These are phyloP conservation scores for Lipomyces orientalis DNA, from an alignment of 805 yeast species.

Conservation along the genomic window DNA sequence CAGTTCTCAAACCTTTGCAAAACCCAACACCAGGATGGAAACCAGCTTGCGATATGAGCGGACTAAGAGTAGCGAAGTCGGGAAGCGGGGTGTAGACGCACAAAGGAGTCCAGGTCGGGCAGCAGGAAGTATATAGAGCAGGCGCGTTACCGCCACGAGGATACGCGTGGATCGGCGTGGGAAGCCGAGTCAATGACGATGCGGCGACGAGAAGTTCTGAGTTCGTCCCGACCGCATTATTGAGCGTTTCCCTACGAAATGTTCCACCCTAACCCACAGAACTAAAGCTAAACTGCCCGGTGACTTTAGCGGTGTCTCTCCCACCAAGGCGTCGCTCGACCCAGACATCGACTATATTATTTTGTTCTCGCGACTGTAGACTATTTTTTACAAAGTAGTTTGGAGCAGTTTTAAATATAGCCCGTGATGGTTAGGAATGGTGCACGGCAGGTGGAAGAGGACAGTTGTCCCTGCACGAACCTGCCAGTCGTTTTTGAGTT, in stretches of 20 bases:
- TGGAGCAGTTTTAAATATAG: too few relatives aligned
- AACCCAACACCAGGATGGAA: not conserved
- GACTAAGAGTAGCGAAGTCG: not conserved
- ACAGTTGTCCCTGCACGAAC: too few relatives aligned
- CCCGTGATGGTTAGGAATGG: too few relatives aligned
- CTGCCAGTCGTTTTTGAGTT: too few relatives aligned
- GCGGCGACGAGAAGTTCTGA: not conserved
- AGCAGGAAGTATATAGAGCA: not conserved
- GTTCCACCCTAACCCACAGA: not conserved
- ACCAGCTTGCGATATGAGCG: not conserved
- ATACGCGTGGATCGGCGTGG: constrained; percentile 1
- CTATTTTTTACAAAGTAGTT: too few relatives aligned
- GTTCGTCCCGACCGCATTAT: not conserved
- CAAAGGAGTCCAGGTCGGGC: not conserved
- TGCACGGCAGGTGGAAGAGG: too few relatives aligned
- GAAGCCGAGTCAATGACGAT: not conserved
- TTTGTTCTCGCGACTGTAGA: too few relatives aligned
- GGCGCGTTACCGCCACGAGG: not conserved
- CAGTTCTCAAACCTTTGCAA: not conserved
- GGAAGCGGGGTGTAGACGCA: not conserved
- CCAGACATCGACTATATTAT: too few relatives aligned
- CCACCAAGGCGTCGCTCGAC: too few relatives aligned
- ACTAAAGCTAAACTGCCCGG: not conserved
- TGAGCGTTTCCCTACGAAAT: not conserved
- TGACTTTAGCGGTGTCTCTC: not conserved